Evolutionary conservation across 768 basidiomycete genomes (phyloP), one percentile per base, ranked within the genome.

Genomic region (Lyophyllum shimeji): DNA sequence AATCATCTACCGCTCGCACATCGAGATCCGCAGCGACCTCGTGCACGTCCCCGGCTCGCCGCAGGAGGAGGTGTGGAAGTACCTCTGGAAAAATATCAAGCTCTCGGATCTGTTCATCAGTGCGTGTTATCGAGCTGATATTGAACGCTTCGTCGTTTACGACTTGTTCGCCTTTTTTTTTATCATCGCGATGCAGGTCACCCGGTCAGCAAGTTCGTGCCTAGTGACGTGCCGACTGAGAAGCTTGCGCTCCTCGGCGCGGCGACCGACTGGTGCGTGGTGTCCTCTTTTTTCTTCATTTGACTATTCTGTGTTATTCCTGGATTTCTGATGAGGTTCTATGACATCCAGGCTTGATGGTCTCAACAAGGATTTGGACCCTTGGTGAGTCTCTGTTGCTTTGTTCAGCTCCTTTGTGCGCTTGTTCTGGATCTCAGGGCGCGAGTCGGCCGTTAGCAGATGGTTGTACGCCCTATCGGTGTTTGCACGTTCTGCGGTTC

Each of bases 171-270:
- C n/a, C n/a, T n/a, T n/a, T n/a, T n/a, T 31, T 20, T 37, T 1
- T 43, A 9, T 40, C 37, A 23, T 58, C 33, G n/a, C n/a, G n/a
- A n/a, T 56, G 31, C 46, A 82, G 83, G 80, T 69, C 95, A 97
- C 69, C 95, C 95, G 17, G 93, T 98, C 63, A 89, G 82, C 78
- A 93, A 91, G 71, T 98, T 98, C 64, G 93, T 97, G 11, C 95
- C 95, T 2, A 84, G 83, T 60, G 87, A 89, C 64, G 93, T 96
- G 4, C 87, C 87, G 12, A 73, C 76, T 11, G 79, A 86, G 67
- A 92, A 84, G 62, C 72, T 93, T 48, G 73, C 84, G 34, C 79
- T 93, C 29, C 77, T 93, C 51, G 89, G 90, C 66, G 91, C 91
- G 64, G 87, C 91, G 23, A 93, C 91, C 44, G 91, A 93, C 69